These are phyloP conservation scores for Phalaenopsis equestris DNA, from an alignment of 106 monocot species.

Conservation along the genomic window DNA sequence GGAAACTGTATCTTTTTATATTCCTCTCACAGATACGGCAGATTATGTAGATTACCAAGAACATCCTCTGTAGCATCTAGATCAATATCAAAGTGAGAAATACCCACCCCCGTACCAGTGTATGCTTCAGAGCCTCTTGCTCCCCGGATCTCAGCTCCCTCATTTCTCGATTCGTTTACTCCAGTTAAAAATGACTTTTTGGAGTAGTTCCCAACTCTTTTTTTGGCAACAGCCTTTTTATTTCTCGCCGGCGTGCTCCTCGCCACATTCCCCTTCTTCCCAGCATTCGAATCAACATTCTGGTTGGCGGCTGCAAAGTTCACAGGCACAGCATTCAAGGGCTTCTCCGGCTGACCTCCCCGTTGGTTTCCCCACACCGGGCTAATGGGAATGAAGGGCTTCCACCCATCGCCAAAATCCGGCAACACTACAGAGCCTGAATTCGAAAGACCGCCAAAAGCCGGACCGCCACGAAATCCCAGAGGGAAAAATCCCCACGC, in stretches of 20 bases:
- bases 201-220: slow-evolving; percentile 5
- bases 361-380: slow-evolving; percentile 15
- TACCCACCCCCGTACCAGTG: slow-evolving; percentile 6
- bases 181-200: not conserved
- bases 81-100: slow-evolving; percentile 22
- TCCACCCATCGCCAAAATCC: slow-evolving; percentile 30
- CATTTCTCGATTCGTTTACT: not conserved
- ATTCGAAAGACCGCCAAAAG: not conserved
- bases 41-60: slow-evolving; percentile 36
- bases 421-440: not conserved
- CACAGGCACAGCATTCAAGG: not conserved
- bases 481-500: slow-evolving; percentile 73
- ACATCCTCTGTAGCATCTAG: slow-evolving; percentile 37
- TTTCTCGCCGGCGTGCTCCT: slow-evolving; percentile 10
- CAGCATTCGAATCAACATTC: not conserved
- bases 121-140: slow-evolving; percentile 1
- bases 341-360: not conserved
- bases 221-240: slow-evolving; percentile 8
- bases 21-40: slow-evolving; percentile 43
- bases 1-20: slow-evolving; percentile 18
- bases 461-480: slow-evolving; percentile 29
- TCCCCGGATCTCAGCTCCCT: slow-evolving; percentile 9
- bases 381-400: slow-evolving; percentile 32
- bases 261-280: not conserved
- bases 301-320: not conserved